Evolutionary conservation across 73 alveolate genomes (phyloP).

Genomic region (Breviolum minutum): DNA sequence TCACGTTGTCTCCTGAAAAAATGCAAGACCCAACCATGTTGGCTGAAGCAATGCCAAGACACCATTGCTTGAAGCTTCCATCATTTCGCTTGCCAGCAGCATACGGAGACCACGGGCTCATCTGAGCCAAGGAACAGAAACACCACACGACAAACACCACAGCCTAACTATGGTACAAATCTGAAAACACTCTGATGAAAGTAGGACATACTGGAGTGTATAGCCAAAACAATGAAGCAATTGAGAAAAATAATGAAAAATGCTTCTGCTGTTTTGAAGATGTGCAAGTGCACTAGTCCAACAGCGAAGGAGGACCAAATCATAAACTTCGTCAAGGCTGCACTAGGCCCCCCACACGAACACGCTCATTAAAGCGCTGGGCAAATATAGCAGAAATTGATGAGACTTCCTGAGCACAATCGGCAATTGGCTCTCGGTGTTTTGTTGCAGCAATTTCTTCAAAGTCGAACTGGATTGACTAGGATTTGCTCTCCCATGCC

Average conservation of each 20-base stretch:
- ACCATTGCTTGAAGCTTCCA: conserved; percentile 94
- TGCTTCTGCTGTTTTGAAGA: no score
- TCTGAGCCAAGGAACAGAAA: background rate
- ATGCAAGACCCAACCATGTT: background rate
- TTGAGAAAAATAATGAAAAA: no score
- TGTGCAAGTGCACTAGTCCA: background rate
- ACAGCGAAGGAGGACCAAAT: background rate
- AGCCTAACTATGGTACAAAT: no score
- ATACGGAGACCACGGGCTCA: conserved; percentile 74
- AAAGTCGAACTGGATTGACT: background rate
- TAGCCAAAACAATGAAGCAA: no score
- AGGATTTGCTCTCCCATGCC: background rate
- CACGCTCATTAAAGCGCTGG: conserved; percentile 50
- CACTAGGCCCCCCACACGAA: conserved; percentile 31
- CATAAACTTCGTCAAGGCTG: background rate
- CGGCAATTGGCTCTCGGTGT: background rate
- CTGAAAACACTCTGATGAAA: no score
- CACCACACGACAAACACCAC: background rate
- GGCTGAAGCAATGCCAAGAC: background rate
- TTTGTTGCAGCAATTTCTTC: background rate
- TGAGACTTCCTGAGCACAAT: background rate
- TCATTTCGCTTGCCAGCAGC: conserved; percentile 61
- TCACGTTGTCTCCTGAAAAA: no score
- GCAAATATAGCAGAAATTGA: conserved; percentile 19
- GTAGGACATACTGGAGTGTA: no score